Evolutionary conservation across 164 flowering plant species (phyloP), one percentile per base, ranked within the genome.

Genomic region (Saururus chinensis): DNA sequence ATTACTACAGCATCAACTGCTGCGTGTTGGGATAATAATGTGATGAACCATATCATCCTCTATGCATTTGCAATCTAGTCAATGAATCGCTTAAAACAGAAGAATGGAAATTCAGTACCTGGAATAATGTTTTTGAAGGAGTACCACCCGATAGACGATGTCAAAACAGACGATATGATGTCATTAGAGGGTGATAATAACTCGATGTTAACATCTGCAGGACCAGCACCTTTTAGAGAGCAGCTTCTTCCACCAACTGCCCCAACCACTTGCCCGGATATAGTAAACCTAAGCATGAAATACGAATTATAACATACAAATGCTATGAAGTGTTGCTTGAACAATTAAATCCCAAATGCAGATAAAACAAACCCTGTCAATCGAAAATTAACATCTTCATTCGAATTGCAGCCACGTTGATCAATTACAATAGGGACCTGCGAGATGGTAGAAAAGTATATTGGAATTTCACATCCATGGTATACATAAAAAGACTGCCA

Each of bases 231-330:
- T 68, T 80, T 87, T 25, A 60, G 11, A 2, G 80, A 62, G 76
- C 99, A 95, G 73, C 96, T 89, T 63, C 76, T 78, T 56, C 97
- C 99, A 41, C 96, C 96, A 74, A 86, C 89, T 57, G 95, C 92
- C 75, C 96, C 99, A 51, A 74, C 56, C 66, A 95, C 85, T 77
- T 81, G 84, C 62, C 99, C 99, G 57, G 92, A 83, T 66, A 91
- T 5, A n/a, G 92, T 71, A 71, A 95, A 95, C 71, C 99, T 95
- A 24, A 55, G 7, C 25, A 55, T 23, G 21, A 7, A 11, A 55
- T 9, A 8, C n/a, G 9, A 11, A 23, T 19, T 17, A 45, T 12
- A 45, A 45, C 49, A 45, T 12, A 35, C 25, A 55, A 30, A 55
- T 8, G 13, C 7, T 35, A 55, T 11, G 16, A 9, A 55, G 21